Conservation (phyloP, 2,329 filamentous ascomycete species). For the Rhynchosporium agropyri region DNA sequence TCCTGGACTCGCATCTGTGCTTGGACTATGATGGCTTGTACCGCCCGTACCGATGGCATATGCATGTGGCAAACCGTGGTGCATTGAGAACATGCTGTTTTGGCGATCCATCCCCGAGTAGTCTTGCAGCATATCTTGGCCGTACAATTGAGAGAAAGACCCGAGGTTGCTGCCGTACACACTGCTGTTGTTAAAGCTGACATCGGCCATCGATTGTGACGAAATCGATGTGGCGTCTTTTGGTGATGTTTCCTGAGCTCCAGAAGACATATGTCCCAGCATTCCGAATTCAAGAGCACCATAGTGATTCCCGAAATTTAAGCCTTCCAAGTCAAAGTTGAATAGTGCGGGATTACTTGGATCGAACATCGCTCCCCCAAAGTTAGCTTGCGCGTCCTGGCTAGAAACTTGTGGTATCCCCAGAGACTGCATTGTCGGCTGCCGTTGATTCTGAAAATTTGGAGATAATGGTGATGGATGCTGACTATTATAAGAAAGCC, state of each 20-base stretch:
- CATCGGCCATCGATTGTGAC: slow-evolving; percentile 50
- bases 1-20: slow-evolving; percentile 65
- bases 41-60: slow-evolving; percentile 66
- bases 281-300: slow-evolving; percentile 95
- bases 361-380: slow-evolving; percentile 72
- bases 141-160: slow-evolving; percentile 54
- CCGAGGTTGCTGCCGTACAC: slow-evolving; percentile 41
- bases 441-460: slow-evolving; percentile 62
- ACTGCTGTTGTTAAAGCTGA: slow-evolving; percentile 34
- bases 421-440: slow-evolving; percentile 48
- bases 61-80: slow-evolving; percentile 65
- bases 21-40: slow-evolving; percentile 64
- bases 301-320: slow-evolving; percentile 96
- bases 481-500: slow-evolving; percentile 63
- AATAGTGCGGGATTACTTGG: slow-evolving; percentile 90
- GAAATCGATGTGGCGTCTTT: slow-evolving; percentile 58
- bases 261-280: slow-evolving; percentile 94
- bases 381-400: slow-evolving; percentile 48
- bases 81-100: slow-evolving; percentile 47
- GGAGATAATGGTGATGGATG: slow-evolving; percentile 77
- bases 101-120: slow-evolving; percentile 47
- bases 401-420: slow-evolving; percentile 46
- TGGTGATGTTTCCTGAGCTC: slow-evolving; percentile 76
- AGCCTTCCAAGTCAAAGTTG: slow-evolving; percentile 92
- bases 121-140: slow-evolving; percentile 52